Evolutionary conservation across 1,284 basidiomycete genomes (phyloP), one percentile per base, ranked within the genome.

Genomic region (Heterobasidion annosum): DNA sequence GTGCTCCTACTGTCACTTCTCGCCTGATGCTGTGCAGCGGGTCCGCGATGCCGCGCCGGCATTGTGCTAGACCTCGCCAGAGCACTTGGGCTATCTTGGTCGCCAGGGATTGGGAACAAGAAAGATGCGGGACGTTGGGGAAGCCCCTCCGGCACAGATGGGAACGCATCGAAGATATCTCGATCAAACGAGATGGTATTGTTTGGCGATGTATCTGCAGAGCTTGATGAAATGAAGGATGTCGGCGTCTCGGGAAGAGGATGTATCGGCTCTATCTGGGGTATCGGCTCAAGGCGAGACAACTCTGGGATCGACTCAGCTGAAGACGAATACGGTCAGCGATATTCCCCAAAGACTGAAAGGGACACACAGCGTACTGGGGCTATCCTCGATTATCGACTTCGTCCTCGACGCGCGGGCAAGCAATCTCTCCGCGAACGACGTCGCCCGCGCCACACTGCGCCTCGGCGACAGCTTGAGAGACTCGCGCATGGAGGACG

Each of bases 101-200:
- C 37, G 2, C 12, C 37, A 40, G 37, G 37, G 6, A 8, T 10
- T 6, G 37, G 37, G 4, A 40, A 40, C 12, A 40, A n/a, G 37
- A 40, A 47, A 10, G 25, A 47, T 12, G 45, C n/a, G 18, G 45
- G 48, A 34, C 58, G 50, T 50, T 49, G 50, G 2, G 59, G 58
- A 47, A 62, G 52, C 15, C 55, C 58, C 34, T 65, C 63, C 15
- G 68, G 69, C 15, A 70, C 67, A 43, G 62, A 64, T 3, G 69
- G 68, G 60, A 70, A 70, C n/a, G 63, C 58, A 53, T 70, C 68
- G 57, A 68, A 69, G 25, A 68, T 59, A 37, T 62, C 64, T 43
- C 59, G 54, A 52, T 57, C 62, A 37, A n/a, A 67, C n/a, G 68
- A 59, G 8, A 57, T 55, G 35, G 64, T 63, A 40, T 34, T 48